Evolutionary conservation across 768 basidiomycete species (phyloP), one percentile per base, ranked within the genome.

Genomic region (Xerocomellus intermedius): DNA sequence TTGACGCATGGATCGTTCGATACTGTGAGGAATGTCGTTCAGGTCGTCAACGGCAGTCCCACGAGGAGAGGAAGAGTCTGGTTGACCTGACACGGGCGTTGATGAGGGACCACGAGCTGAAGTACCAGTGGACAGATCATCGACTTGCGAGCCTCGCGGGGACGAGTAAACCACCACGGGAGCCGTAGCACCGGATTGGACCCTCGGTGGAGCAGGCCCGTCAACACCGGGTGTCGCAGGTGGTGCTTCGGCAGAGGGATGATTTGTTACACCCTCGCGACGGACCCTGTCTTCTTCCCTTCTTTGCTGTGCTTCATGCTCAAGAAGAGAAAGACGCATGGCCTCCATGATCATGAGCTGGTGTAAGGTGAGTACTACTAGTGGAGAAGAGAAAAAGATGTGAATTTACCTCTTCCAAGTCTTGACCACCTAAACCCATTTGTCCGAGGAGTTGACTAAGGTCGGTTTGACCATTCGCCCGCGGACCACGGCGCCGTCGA

Each of bases 311-410:
- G 94, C 94, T 73, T 98, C 95, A 65, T 98, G 94, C 54, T 98
- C 96, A 45, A 97, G 69, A 60, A 98, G 77, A 26, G 94, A 97
- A 54, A 97, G 75, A 51, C 96, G 85, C 94, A 99, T 98, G 5
- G 97, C 97, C 74, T 98, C 97, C 91, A 95, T 95, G 51, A 99
- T 77, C 96, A 98, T 98, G 42, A 99, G 74, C 93, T 99, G 58
- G 38, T 35, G 44, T 4, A 21, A 52, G 19, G 51, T 62, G 41
- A 67, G 60, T 26, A 54, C 58, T 26, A 54, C 58, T 42, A 28
- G 59, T 26, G 33, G 48, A 36, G 35, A 57, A 48, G 55, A 55
- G 38, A 45, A 42, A 69, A 82, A 66, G 26, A 38, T 26, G 28
- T n/a, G 21, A 19, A 35, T n/a, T 42, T 64, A 93, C 94, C 80